Percentiles rank a stretch among this genome's conserved stretches.
Evolutionary conservation across 1,284 basidiomycete genomes (phyloP).

Genomic region (Ceratobasidium papillatum): DNA sequence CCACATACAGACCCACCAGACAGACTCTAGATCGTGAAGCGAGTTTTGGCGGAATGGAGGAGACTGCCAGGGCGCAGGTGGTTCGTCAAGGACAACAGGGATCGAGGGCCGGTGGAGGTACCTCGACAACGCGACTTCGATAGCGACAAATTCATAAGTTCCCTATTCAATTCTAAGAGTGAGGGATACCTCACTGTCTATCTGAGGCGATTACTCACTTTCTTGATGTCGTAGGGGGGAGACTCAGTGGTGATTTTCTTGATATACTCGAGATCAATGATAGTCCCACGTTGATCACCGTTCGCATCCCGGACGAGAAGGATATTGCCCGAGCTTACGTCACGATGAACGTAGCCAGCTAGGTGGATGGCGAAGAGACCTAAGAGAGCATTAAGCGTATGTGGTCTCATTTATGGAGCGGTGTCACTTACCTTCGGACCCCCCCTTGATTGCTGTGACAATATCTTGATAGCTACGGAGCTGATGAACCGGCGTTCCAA

Average conservation of each 20-base stretch:
- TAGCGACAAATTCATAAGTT: neutral
- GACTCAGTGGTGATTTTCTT: neutral
- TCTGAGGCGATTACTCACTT: neutral
- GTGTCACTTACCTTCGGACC: neutral
- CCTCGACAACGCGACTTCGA: neutral
- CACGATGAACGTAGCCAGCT: conserved; percentile 14
- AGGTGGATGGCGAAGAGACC: neutral
- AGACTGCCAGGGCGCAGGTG: neutral
- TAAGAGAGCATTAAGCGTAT: neutral
- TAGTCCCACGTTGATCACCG: neutral
- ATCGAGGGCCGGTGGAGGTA: neutral
- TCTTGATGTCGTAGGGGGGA: conserved; percentile 2
- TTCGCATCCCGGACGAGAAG: conserved; percentile 6
- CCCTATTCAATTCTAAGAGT: neutral
- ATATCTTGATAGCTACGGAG: conserved; percentile 2
- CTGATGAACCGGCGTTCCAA: neutral
- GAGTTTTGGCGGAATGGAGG: conserved; percentile 2
- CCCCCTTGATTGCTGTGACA: conserved; percentile 1
- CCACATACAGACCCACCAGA: conserved; percentile 12
- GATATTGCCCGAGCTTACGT: conserved; percentile 31
- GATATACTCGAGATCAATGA: conserved; percentile 16
- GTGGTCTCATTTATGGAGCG: too few species aligned
- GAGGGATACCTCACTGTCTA: neutral
- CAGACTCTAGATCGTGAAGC: conserved; percentile 11
- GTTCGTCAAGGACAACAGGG: neutral